phyloP scores from a whole-genome alignment of 1,284 basidiomycete species.

The Ustilago bromivora region DNA sequence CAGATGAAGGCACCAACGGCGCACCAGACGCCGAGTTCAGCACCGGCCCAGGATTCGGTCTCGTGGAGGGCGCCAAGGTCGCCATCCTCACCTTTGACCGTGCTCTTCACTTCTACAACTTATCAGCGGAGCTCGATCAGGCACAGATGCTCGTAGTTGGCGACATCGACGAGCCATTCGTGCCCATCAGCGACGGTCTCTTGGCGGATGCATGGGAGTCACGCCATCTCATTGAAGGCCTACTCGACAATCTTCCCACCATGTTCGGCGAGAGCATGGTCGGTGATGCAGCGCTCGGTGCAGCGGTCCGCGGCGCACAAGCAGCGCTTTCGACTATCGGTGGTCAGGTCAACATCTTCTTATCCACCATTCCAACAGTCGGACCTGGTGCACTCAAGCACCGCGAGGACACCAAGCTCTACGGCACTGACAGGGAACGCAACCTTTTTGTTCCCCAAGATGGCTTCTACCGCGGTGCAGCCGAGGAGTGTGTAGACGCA shows the following conservation, averaged over 20 bases:
- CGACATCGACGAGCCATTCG: conserved; percentile 90
- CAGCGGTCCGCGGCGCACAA: conserved; percentile 75
- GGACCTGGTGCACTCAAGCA: conserved; percentile 80
- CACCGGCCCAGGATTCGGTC: conserved; percentile 61
- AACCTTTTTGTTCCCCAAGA: conserved; percentile 82
- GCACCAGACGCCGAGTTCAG: conserved; percentile 36
- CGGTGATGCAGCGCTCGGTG: conserved; percentile 80
- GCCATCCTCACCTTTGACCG: conserved; percentile 88
- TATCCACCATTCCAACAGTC: conserved; percentile 80
- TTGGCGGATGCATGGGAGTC: conserved; percentile 83
- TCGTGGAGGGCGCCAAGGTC: conserved; percentile 65
- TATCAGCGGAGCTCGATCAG: conserved; percentile 77
- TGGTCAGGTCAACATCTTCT: conserved; percentile 87
- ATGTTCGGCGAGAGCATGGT: conserved; percentile 75
- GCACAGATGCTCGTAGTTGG: conserved; percentile 85
- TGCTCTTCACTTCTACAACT: conserved; percentile 88
- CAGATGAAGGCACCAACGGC: conserved; percentile 38
- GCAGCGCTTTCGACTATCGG: conserved; percentile 83
- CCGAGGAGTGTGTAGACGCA: conserved; percentile 86
- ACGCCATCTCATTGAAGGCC: conserved; percentile 75
- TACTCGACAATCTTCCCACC: conserved; percentile 78
- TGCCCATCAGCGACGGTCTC: conserved; percentile 81
- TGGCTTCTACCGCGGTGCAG: conserved; percentile 82
- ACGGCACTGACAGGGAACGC: conserved; percentile 90
- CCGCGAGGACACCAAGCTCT: conserved; percentile 78